Evolutionary conservation across 2,329 filamentous ascomycete species (phyloP), one percentile per base, ranked within the genome.

Genomic region (Xylaria polymorpha): DNA sequence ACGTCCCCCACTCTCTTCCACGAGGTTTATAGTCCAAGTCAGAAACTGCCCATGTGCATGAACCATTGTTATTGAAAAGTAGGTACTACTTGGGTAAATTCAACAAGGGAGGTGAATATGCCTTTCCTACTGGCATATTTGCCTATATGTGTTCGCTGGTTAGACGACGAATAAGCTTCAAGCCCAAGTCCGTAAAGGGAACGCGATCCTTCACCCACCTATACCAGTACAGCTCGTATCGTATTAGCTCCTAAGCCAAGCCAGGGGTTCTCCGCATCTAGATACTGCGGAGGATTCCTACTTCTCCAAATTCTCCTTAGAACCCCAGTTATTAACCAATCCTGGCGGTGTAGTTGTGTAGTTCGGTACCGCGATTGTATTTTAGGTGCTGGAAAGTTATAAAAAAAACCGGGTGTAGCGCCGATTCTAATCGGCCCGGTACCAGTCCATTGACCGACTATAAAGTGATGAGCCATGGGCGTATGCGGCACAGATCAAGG

Each of bases 361-460:
- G 37, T 44, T 2, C n/a, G 4, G 10, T 29, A n/a, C 25, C 32
- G 18, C 37, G 37, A 43, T 46, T 6, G 22, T 20, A 37, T 22
- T 32, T 14, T 10, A 25, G 15, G 50, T 20, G 14, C 64, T 35
- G 5, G 41, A 15, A 25, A 25, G 35, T 22, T 8, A 48, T 56
- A 48, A 25, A 41, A 4, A 25, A 41, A 39, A 4, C 25, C 37
- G 48, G 14, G 20, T 43, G 44, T 50, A 25, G 22, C 25, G n/a
- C n/a, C 44, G 12, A 22, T 18, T 48, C 9, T 37, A 68, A 68
- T 68, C 66, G 66, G 66, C 41, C 66, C 51, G 51, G 14, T 7
- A 8, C 32, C n/a, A n/a, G 50, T 29, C 25, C 25, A 20, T 56
- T 61, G 39, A 32, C 55, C 55, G 53, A 56, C 55, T 44, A 43